Base-by-base conservation (phyloP, 352 stramenopile species). In the Globisporangium paroecandrum region DNA sequence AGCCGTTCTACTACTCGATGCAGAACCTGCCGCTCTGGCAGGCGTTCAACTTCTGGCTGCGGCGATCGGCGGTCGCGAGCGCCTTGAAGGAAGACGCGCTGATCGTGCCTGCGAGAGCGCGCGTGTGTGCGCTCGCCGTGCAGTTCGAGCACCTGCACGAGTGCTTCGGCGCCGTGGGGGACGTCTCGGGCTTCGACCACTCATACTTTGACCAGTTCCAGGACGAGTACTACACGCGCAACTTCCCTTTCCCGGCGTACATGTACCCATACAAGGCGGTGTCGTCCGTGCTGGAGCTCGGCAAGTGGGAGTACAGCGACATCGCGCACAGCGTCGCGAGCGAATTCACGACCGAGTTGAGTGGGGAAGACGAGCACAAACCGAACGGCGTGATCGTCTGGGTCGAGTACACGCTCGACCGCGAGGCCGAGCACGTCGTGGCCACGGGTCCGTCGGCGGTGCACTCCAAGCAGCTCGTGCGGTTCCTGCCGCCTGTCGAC, bases 1-100 rank as follows among this genome's bases (percentile, higher is more conserved):
- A 94, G 61, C 81, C 83, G 1, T 94, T 94, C 63, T 94, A 91
- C 79, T 94, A 94, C 70, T 83, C 84, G 58, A 94, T 94, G 86
- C 86, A 94, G 73, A 94, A 93, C 65, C 72, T 94, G 10, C 82
- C 84, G 36, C 72, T 93, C 0, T 94, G 86, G 86, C 81, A 92
- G 56, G 82, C 84, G 27, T 82, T 91, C 69, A 94, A 94, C 83
- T 94, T 91, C 60, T 94, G 86, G 86, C 70, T 92, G 13, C 82
- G 84, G 10, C 81, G 86, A 6, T 83, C 83, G 7, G 83, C 82
- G 2, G 75, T 93, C 13, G 64, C 77, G 20, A 47, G 57, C 4
- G 62, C 89, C 9, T 41, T 94, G 18, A 47, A 73, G 10, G 58
- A 69, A 0, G 69, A 82, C 18, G 82, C 82, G 7, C 59, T 76